Percentiles rank a stretch among this genome's conserved stretches.
Conservation (phyloP, 768 basidiomycete species). For the Lentinula raphanica region DNA sequence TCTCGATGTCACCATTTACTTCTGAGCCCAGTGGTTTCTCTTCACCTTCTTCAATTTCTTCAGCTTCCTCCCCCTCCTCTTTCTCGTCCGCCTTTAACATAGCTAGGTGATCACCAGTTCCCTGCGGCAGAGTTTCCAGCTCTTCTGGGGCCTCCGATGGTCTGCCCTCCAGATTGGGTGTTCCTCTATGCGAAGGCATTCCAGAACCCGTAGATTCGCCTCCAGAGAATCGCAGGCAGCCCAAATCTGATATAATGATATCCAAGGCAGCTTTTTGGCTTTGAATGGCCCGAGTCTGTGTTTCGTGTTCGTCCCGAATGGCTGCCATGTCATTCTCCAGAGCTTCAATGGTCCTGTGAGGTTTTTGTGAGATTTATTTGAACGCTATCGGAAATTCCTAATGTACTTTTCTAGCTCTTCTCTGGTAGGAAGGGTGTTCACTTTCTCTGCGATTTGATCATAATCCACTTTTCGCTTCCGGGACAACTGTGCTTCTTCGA, state of each 20-base stretch:
- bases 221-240: constrained; percentile 58
- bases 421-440: constrained; percentile 70
- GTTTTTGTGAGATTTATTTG: no score
- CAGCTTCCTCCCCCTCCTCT: constrained; percentile 40
- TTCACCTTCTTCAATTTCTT: no score
- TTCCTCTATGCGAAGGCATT: constrained; percentile 38
- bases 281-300: constrained; percentile 59
- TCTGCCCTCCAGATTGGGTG: constrained; percentile 41
- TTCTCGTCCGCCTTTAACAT: constrained; percentile 31
- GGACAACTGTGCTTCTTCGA: constrained; percentile 75
- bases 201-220: constrained; percentile 44
- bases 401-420: constrained; percentile 75
- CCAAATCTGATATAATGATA: constrained; percentile 56
- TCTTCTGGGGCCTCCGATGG: constrained; percentile 14
- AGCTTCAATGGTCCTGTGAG: constrained; percentile 54
- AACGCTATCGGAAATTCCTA: constrained; percentile 1
- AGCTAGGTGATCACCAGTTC: neutral
- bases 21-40: constrained; percentile 24
- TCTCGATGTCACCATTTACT: constrained; percentile 72
- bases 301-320: constrained; percentile 70
- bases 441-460: constrained; percentile 77
- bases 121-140: neutral
- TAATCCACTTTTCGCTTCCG: constrained; percentile 82
- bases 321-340: constrained; percentile 77
- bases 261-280: constrained; percentile 68